These are phyloP conservation scores for Aegilops longissima DNA, from an alignment of 176 grass and related monocot genomes.

Conservation along the genomic window DNA sequence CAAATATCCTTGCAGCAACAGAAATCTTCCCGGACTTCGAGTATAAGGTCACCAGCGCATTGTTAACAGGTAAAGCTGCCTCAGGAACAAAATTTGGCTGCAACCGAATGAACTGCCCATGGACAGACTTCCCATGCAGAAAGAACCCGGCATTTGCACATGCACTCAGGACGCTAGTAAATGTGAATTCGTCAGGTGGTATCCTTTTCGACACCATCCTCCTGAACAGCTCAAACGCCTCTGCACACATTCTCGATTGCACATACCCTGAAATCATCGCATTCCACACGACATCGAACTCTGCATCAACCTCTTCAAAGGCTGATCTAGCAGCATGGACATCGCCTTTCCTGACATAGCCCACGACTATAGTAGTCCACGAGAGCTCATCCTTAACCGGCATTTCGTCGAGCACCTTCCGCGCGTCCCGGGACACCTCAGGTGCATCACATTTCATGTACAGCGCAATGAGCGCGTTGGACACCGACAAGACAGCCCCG, in stretches of 20 bases:
- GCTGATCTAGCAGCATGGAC: constrained; percentile 54
- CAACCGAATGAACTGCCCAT: constrained; percentile 58
- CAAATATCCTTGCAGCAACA: constrained; percentile 60
- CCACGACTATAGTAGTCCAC: constrained; percentile 83
- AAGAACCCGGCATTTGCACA: constrained; percentile 62
- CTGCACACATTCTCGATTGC: constrained; percentile 48
- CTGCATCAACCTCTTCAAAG: constrained; percentile 61
- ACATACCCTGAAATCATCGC: constrained; percentile 96
- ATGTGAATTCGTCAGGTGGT: constrained; percentile 79
- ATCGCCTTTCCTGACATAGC: constrained; percentile 69
- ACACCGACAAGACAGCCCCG: constrained; percentile 46
- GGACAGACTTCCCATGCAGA: constrained; percentile 73
- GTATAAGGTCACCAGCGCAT: constrained; percentile 78
- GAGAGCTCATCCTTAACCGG: constrained; percentile 65
- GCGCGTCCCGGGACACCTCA: constrained; percentile 25
- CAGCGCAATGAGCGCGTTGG: constrained; percentile 73
- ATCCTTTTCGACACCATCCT: constrained; percentile 62
- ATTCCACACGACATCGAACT: constrained; percentile 86
- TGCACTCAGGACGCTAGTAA: constrained; percentile 82
- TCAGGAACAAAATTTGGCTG: constrained; percentile 58
- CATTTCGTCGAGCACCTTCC: constrained; percentile 79
- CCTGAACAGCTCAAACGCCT: constrained; percentile 80
- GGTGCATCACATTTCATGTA: constrained; percentile 50
- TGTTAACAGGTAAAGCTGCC: constrained; percentile 71
- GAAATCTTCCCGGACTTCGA: constrained; percentile 55